Evolutionary conservation across 2,329 filamentous ascomycete genomes (phyloP).

Genomic region (Aureobasidium subglaciale): DNA sequence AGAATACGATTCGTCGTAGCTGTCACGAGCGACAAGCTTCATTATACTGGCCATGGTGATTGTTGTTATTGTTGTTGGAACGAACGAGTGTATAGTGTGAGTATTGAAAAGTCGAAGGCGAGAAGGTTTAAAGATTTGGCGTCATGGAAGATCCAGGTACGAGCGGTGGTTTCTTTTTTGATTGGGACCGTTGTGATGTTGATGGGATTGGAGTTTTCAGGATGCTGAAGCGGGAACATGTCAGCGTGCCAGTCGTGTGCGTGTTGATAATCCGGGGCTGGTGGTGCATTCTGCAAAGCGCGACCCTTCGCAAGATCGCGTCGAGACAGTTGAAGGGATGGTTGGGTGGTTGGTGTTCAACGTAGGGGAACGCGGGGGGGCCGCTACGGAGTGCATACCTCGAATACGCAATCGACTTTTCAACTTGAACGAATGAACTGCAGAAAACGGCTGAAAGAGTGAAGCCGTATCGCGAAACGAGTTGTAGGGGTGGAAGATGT

Average conservation of each 20-base stretch:
- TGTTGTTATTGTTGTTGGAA: constrained; percentile 1
- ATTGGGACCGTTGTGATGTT: constrained; percentile 3
- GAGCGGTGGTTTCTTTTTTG: not conserved
- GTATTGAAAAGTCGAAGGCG: not conserved
- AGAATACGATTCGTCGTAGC: constrained; percentile 44
- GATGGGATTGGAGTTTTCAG: constrained; percentile 9
- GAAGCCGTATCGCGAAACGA: constrained; percentile 46
- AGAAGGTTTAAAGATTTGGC: constrained; percentile 5
- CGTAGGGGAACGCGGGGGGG: constrained; percentile 7
- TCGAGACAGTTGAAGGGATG: constrained; percentile 8
- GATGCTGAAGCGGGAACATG: not conserved
- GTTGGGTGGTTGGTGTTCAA: constrained; percentile 10
- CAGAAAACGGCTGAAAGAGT: constrained; percentile 55
- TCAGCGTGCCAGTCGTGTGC: constrained; percentile 2
- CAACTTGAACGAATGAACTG: constrained; percentile 35
- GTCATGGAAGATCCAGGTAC: not conserved
- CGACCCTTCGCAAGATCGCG: constrained; percentile 5
- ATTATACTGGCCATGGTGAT: constrained; percentile 31
- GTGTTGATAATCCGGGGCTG: not conserved
- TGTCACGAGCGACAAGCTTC: constrained; percentile 45
- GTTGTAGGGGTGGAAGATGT: constrained; percentile 20
- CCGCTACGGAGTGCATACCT: constrained; percentile 12
- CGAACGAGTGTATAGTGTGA: constrained; percentile 5
- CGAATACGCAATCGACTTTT: constrained; percentile 1
- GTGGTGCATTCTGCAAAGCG: constrained; percentile 14